Evolutionary conservation across 345 rosid species (phyloP).

Genomic region (Limnanthes douglasii): DNA sequence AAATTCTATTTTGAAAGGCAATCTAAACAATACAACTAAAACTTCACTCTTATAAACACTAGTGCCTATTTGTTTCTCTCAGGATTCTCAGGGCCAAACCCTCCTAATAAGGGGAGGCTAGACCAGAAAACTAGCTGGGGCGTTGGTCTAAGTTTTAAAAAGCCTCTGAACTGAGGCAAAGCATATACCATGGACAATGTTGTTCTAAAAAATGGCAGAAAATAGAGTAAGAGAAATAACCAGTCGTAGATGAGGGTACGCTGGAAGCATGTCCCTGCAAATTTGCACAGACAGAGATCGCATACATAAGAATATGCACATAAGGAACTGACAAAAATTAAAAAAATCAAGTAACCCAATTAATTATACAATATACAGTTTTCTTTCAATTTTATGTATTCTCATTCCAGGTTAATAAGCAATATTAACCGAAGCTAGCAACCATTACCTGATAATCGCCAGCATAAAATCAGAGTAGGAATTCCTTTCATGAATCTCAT

Average conservation of each 20-base stretch:
- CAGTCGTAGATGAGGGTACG: constrained; percentile 72
- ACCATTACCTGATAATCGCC: constrained; percentile 71
- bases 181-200: neutral
- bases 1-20: too few relatives aligned
- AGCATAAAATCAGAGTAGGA: constrained; percentile 87
- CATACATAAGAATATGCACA: neutral
- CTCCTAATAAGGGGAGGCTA: too few relatives aligned
- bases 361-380: too few relatives aligned
- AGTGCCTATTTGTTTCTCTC: too few relatives aligned
- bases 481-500: constrained; percentile 97
- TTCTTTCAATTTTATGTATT: too few relatives aligned
- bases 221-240: constrained; percentile 48
- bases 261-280: constrained; percentile 88
- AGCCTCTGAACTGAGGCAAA: neutral
- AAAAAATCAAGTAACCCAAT: too few relatives aligned
- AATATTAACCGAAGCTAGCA: constrained; percentile 3
- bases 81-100: too few relatives aligned
- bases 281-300: constrained; percentile 3
- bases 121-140: too few relatives aligned
- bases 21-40: too few relatives aligned
- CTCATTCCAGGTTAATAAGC: too few relatives aligned
- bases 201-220: neutral
- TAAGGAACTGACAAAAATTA: too few relatives aligned
- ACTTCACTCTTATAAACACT: too few relatives aligned
- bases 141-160: neutral